Conservation (phyloP, 176 grass and related monocot species). For the Oryza nivara region DNA sequence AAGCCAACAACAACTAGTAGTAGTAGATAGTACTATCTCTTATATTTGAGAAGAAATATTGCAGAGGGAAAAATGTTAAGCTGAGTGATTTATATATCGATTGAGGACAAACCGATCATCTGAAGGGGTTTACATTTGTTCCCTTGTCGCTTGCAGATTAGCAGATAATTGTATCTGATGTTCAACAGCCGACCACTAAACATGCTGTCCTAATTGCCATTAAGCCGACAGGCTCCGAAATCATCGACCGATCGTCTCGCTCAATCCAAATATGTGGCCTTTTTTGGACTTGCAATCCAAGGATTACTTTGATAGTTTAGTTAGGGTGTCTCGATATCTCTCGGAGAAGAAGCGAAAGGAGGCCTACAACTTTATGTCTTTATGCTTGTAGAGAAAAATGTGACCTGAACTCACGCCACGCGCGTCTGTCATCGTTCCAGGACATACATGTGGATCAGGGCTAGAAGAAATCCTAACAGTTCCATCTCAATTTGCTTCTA, state of each 20-base stretch:
- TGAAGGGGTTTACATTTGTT: neutral
- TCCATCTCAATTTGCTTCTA: neutral
- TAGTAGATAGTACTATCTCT: neutral
- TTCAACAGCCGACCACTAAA: conserved; percentile 39
- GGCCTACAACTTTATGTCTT: neutral
- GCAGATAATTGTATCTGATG: neutral
- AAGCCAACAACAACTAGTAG: neutral
- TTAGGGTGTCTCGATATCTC: conserved; percentile 30
- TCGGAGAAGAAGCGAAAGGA: neutral
- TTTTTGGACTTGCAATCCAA: conserved; percentile 45
- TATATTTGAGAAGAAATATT: neutral
- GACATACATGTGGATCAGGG: neutral
- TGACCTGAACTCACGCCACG: neutral
- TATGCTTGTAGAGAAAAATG: neutral
- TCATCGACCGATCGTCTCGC: conserved; percentile 33
- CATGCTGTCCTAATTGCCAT: conserved; percentile 33
- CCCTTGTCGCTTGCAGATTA: neutral
- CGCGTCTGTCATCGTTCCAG: neutral
- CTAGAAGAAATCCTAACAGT: neutral
- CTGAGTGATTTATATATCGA: neutral
- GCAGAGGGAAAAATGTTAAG: neutral
- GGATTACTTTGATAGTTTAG: conserved; percentile 23
- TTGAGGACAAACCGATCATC: neutral
- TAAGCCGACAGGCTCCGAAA: conserved; percentile 45
- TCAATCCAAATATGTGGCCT: conserved; percentile 36